Evolutionary conservation across 164 flowering plant genomes (phyloP), one percentile per base, ranked within the genome.

Genomic region (Tetrastigma voinierianum): DNA sequence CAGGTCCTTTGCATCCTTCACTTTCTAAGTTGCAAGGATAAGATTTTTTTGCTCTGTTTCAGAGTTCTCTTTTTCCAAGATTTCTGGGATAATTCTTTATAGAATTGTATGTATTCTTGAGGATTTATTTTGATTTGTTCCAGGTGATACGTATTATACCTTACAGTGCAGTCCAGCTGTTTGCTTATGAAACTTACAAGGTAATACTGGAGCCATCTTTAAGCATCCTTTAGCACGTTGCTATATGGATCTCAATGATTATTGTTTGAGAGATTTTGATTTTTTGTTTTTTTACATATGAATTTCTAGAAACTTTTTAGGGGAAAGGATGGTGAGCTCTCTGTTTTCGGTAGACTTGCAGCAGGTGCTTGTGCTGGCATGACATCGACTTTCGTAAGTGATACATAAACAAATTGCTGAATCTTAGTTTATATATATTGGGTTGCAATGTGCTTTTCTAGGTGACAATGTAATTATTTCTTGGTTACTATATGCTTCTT

Each of bases 341-440:
- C 99, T 67, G 85, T 92, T 57, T 48, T 87, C 76, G 99, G 99
- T 70, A 90, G 97, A 76, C 85, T 95, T 73, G 91, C 87, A 13
- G 97, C 97, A 14, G 99, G 99, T 70, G 97, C 97, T 72, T 90
- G 96, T 87, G 99, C 97, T 74, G 99, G 97, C 87, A 95, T 95
- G 97, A 92, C 99, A 48, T 92, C 99, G 46, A 92, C 97, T 78
- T 80, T 95, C 72, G 99, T 95, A 80, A 84, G 94, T 78, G 51
- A 32, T 15, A 59, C 15, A 21, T 18, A 15, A 19, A 46, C 40
- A 46, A 19, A 15, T 51, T n/a, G 19, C 24, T 49, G 19, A 46
- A 53, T 0, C 18, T 16, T 19, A 45, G 17, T 20, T 20, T 19
- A 10, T 47, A 19, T 19, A 11, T 10, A 20, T 44, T 54, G 53